Base-by-base conservation (phyloP, 106 monocot genomes). In the Ottelia alismoides region DNA sequence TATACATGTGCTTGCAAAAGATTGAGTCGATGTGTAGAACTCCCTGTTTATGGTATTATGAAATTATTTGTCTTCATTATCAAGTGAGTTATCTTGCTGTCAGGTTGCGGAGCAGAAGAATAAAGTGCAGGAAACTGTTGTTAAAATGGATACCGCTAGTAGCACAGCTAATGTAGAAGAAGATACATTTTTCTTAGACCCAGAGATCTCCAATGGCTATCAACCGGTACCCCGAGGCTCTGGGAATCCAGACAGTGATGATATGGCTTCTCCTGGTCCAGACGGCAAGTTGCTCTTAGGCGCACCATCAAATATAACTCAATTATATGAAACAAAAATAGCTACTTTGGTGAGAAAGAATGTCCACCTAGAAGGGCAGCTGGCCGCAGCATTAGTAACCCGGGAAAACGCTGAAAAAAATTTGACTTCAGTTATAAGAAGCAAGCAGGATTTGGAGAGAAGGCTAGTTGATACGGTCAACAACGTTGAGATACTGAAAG, bases 401-500 rank as follows among this genome's bases (percentile, higher is more conserved):
- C 76, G 61, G 44, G 85, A 98, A 30, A 66, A 68, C 29, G 49
- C 74, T 17, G 85, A 89, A 65, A 81, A 77, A 40, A 85, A 70
- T 64, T 62, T 89, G 24, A 65, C 85, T 26, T 68, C 58, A 2
- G 63, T 61, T 49, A 28, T 68, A 2, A 82, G 72, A 53, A 64
- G 57, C 27, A 88, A 49, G 57, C 76, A 82, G 30, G 89, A 98
- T 27, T 47, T 31, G 0, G 96, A 98, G 67, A 85, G 25, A 53
- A 89, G 63, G 30, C 57, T 89, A 19, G 54, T 61, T 14, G 89
- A 89, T 18, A 29, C 78, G 2, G 46, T 60, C 43, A 89, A 82
- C 58, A 89, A 98, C 57, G 76, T 79, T 11, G 76, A 85, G 4
- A 14, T 82, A 45, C 58, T 98, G 53, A 98, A 85, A 59, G 96